Percentiles rank a stretch among this genome's conserved stretches.
Conservation (phyloP, 495 filamentous ascomycete species). For the Amniculicola lignicola region DNA sequence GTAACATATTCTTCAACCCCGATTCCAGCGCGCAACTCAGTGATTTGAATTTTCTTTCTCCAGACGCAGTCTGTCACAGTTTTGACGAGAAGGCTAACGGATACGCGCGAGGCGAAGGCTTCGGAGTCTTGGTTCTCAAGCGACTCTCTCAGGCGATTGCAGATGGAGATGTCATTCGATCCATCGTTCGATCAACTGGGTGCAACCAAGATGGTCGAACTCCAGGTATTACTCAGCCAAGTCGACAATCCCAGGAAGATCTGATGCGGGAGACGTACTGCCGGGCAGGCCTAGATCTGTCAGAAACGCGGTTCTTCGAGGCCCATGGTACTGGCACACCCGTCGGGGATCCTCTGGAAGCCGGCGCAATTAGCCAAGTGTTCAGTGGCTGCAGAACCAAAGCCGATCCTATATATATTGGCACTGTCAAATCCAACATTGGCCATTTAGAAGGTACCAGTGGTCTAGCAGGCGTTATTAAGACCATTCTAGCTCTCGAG, state of each 20-base stretch:
- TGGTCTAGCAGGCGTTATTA: conserved; percentile 46
- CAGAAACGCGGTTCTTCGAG: conserved; percentile 14
- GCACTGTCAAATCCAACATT: conserved; percentile 37
- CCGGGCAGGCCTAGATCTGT: conserved; percentile 31
- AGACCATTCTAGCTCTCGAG: conserved; percentile 43
- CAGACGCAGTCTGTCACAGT: conserved; percentile 18
- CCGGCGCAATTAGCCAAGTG: conserved; percentile 47
- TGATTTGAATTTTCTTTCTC: conserved; percentile 12
- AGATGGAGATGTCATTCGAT: conserved; percentile 43
- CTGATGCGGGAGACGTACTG: conserved; percentile 8
- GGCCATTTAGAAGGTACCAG: conserved; percentile 39
- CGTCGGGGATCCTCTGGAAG: conserved; percentile 56
- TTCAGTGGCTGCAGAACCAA: conserved; percentile 41
- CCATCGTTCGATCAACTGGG: conserved; percentile 45
- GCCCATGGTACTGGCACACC: conserved; percentile 25
- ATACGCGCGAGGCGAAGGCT: conserved; percentile 24
- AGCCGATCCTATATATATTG: conserved; percentile 39
- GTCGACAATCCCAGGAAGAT: not conserved
- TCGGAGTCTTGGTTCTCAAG: conserved; percentile 36
- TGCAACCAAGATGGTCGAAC: conserved; percentile 48
- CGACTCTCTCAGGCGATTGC: conserved; percentile 33
- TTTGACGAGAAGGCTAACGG: conserved; percentile 22
- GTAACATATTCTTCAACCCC: not conserved
- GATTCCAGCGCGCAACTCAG: not conserved
- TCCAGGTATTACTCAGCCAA: conserved; percentile 30